Base-by-base conservation (phyloP, 768 basidiomycete species). In the Tulasnella sp. region DNA sequence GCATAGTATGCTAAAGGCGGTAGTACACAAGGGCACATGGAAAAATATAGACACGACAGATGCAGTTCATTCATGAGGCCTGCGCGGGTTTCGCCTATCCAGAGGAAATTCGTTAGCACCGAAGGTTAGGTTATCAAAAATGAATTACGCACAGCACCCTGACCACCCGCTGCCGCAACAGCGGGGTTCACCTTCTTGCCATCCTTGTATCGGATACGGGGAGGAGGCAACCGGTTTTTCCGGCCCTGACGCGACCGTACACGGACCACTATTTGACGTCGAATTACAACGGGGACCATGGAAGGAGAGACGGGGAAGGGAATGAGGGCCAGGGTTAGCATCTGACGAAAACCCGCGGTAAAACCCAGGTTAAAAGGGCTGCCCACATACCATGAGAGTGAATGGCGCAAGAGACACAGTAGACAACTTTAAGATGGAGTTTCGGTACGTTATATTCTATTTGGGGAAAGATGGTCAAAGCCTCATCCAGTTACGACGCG, bases 371-470 rank as follows among this genome's bases (percentile, higher is more conserved):
- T 51, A n/a, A 7, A 51, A 3, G 51, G 51, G 72, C 16, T 29
- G 32, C 16, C 48, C 18, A 85, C 93, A 80, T 81, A 95, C 96
- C 93, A 86, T 99, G 98, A 82, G 96, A 95, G 89, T 99, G 98
- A 85, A 99, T 98, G 51, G 98, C 98, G 84, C 98, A 99, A 72
- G 96, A 98, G 78, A 99, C 93, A 86, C 98, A 99, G 89, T 99
- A 98, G 67, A 91, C 92, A 82, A 98, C 94, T 91, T 98, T 97
- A 89, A 96, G 92, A 90, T 99, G 98, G 81, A 99, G 87, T 86
- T 99, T 99, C 51, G 97, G 97, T 83, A 98, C 91, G 79, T 90
- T 90, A 86, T 99, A 99, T 86, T 98, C 97, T 95, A 84, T 46
- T 80, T 61, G 61, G 73, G 29, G 67, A 71, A 42, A 13, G 78